A percentile compares a stretch with the other conserved stretches of the same genome.
Conservation (phyloP, 2,329 filamentous ascomycete genomes). For the Leptographium radiaticola region DNA sequence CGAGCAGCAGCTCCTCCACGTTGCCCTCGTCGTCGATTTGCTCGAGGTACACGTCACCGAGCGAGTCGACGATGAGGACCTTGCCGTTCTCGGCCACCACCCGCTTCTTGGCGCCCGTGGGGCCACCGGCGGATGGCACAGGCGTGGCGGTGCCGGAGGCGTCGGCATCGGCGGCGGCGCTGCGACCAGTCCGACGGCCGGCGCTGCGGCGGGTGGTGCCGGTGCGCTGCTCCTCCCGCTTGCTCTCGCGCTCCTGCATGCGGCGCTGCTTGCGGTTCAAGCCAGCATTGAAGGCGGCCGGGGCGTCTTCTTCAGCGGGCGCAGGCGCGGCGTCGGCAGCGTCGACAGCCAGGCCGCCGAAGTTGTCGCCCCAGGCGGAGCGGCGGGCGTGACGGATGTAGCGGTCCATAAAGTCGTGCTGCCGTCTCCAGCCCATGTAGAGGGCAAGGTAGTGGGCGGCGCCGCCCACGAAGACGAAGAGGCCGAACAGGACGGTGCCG, state of each 20-base stretch:
- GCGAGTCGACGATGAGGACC: conserved; percentile 79
- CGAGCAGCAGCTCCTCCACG: conserved; percentile 70
- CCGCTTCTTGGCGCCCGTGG: conserved; percentile 68
- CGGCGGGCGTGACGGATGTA: conserved; percentile 84
- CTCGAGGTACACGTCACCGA: conserved; percentile 90
- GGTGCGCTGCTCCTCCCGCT: conserved; percentile 48
- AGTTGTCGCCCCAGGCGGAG: conserved; percentile 79
- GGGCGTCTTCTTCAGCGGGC: conserved; percentile 21
- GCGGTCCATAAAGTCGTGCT: conserved; percentile 79
- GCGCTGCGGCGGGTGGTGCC: conserved; percentile 18
- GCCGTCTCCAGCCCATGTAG: conserved; percentile 76
- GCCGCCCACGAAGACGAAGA: conserved; percentile 74
- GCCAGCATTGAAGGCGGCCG: conserved; percentile 20
- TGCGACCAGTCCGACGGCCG: conserved; percentile 22
- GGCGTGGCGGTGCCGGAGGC: conserved; percentile 17
- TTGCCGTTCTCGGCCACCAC: conserved; percentile 94
- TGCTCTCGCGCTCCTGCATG: conserved; percentile 73
- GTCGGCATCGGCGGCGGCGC: conserved; percentile 16
- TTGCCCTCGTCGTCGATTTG: conserved; percentile 80
- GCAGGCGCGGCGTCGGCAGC: conserved; percentile 28
- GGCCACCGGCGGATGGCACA: conserved; percentile 32
- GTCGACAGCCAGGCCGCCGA: conserved; percentile 44
- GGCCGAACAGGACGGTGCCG: conserved; percentile 66
- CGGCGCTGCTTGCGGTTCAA: conserved; percentile 80
- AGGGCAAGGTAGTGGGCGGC: conserved; percentile 77